Conservation (phyloP, 2,329 filamentous ascomycete species). For the Coniochaeta sp. region DNA sequence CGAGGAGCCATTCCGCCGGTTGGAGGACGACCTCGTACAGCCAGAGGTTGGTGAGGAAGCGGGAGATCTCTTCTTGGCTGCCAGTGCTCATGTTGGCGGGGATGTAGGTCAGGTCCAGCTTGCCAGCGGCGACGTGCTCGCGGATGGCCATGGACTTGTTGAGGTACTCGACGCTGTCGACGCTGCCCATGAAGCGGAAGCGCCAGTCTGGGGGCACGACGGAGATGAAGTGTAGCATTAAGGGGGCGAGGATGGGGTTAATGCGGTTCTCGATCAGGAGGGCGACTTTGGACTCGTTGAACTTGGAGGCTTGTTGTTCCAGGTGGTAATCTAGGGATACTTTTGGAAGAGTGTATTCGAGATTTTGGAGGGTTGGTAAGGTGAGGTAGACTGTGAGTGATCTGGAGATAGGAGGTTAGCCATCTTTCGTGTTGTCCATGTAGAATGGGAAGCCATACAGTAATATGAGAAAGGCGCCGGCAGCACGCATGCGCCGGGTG, state of each 20-base stretch:
- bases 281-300: constrained; percentile 45
- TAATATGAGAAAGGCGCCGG: constrained; percentile 21
- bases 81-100: constrained; percentile 43
- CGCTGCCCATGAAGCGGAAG: constrained; percentile 48
- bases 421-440: not conserved
- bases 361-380: constrained; percentile 12
- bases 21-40: constrained; percentile 42
- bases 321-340: constrained; percentile 26
- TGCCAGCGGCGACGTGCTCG: constrained; percentile 32
- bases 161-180: constrained; percentile 34
- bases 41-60: constrained; percentile 44
- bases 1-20: constrained; percentile 45
- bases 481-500: constrained; percentile 25
- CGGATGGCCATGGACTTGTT: constrained; percentile 39
- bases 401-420: constrained; percentile 1
- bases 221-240: constrained; percentile 49
- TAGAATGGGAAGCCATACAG: constrained; percentile 17
- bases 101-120: constrained; percentile 44
- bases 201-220: constrained; percentile 51
- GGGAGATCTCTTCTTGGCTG: constrained; percentile 44
- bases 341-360: constrained; percentile 17
- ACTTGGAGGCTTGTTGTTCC: constrained; percentile 22
- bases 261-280: constrained; percentile 48
- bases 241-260: constrained; percentile 40
- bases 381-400: constrained; percentile 13